Evolutionary conservation across 2,329 filamentous ascomycete species (phyloP), one percentile per base, ranked within the genome.

Genomic region (Trichophyton simii): DNA sequence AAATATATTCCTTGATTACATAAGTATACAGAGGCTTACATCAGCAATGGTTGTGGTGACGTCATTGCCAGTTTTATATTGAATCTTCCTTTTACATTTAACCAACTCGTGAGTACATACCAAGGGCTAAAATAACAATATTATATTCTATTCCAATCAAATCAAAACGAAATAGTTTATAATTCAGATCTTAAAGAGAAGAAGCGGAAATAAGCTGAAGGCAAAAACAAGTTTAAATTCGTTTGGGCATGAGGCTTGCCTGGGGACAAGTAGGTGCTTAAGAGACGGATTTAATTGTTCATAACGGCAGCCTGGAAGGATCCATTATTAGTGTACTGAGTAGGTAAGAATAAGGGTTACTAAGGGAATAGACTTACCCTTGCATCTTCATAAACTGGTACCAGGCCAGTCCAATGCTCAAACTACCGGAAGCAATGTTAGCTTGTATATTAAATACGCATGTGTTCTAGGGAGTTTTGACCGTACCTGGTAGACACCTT

Each of bases 401-500:
- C n/a, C 36, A 58, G 13, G 18, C 55, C 36, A 31, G 55, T 58
- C 55, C 55, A 58, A 25, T 42, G 55, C 15, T 58, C 55, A 42
- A 58, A 58, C 55, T 58, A 20, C 5, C 3, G 8, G 18, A 42
- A 58, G 6, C 8, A 18, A 18, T 44, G 36, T 44, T 58, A 41
- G 34, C 8, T 15, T 13, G 36, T 2, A 11, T 25, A 34, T 58
- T 58, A 5, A 15, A 42, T 31, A 7, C 9, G 3, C 8, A 42
- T 52, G 62, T 62, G 34, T 42, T 41, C 34, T 22, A 46, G 4
- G 15, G 34, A 6, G 18, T 2, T 7, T 2, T 44, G 8, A 46
- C 77, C 82, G 70, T 79, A 89, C 86, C 80, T 95, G 92, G 76
- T 91, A 88, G 55, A 86, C 77, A 0, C 83, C 94, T 75, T 99